Evolutionary conservation across 805 yeast genomes (phyloP).

Genomic region (Kodamaea fukazawae): DNA sequence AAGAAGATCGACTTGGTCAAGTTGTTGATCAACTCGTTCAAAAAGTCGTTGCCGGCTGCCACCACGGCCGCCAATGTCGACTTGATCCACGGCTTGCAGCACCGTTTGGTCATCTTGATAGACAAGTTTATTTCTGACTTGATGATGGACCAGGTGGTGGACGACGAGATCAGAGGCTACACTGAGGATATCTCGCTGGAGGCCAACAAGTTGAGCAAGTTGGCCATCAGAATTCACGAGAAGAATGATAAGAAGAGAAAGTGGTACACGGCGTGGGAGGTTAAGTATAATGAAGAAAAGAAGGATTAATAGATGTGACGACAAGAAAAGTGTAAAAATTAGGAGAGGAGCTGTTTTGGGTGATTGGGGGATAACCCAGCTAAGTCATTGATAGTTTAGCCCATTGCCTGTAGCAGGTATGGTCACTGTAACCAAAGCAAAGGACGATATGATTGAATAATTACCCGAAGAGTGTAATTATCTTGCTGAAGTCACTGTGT

Average conservation of each 20-base stretch:
- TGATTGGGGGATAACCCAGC: too few relatives aligned
- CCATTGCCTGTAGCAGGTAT: too few relatives aligned
- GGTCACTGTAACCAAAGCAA: too few relatives aligned
- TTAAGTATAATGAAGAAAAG: slow-evolving; percentile 32
- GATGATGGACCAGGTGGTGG: slow-evolving; percentile 46
- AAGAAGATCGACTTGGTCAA: slow-evolving; percentile 55
- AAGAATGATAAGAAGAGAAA: slow-evolving; percentile 51
- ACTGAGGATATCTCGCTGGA: slow-evolving; percentile 24
- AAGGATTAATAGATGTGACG: too few relatives aligned
- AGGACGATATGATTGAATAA: too few relatives aligned
- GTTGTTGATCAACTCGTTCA: slow-evolving; percentile 54
- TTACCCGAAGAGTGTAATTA: too few relatives aligned
- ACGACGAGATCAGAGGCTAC: slow-evolving; percentile 29
- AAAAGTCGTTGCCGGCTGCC: slow-evolving; percentile 52
- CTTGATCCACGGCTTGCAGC: slow-evolving; percentile 42
- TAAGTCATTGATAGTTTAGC: too few relatives aligned
- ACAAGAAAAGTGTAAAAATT: too few relatives aligned
- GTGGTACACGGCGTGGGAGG: slow-evolving; percentile 57
- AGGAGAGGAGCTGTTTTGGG: too few relatives aligned
- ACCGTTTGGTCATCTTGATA: slow-evolving; percentile 40
- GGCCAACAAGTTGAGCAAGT: slow-evolving; percentile 29
- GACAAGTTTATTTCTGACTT: slow-evolving; percentile 61
- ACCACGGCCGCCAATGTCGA: slow-evolving; percentile 47
- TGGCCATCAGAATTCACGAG: slow-evolving; percentile 47
- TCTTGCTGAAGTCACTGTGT: too few relatives aligned